Percentiles rank a stretch among this genome's conserved stretches.
These are phyloP conservation scores for Athelia psychrophila DNA, from an alignment of 1,284 basidiomycete genomes.

Conservation along the genomic window DNA sequence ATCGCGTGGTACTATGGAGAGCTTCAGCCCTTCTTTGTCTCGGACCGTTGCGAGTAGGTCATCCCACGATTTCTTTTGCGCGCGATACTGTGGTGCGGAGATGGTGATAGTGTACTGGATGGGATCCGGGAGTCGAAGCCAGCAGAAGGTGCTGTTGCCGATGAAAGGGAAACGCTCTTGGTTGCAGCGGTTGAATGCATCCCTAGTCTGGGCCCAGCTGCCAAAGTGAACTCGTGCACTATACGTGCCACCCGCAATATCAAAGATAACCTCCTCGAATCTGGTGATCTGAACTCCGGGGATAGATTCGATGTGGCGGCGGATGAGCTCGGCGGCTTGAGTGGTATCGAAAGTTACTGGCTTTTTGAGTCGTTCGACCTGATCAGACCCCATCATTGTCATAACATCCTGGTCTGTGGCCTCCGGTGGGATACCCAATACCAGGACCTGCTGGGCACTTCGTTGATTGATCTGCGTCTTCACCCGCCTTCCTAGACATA, in stretches of 20 bases:
- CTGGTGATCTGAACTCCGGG: neutral
- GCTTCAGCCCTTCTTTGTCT: constrained; percentile 17
- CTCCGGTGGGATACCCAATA: neutral
- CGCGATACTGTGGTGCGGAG: constrained; percentile 43
- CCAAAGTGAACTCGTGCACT: constrained; percentile 38
- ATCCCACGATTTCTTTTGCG: constrained; percentile 48
- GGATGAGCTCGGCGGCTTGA: neutral
- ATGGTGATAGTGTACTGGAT: constrained; percentile 45
- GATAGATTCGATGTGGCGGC: neutral
- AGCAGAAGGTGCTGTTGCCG: constrained; percentile 20
- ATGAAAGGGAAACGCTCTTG: constrained; percentile 21
- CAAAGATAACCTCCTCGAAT: neutral
- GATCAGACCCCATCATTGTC: neutral
- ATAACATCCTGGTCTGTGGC: neutral
- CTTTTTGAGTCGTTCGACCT: neutral
- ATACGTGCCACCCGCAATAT: constrained; percentile 22
- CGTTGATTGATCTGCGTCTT: neutral
- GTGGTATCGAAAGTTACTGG: neutral
- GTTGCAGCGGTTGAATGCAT: constrained; percentile 28
- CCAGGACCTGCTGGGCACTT: neutral
- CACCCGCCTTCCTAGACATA: neutral
- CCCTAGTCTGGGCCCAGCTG: constrained; percentile 44
- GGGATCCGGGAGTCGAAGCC: constrained; percentile 39
- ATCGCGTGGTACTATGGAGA: constrained; percentile 28
- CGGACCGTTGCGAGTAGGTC: constrained; percentile 31